These are phyloP conservation scores for Solanum hybrid DNA, from an alignment of 305 asterid species.

Conservation along the genomic window DNA sequence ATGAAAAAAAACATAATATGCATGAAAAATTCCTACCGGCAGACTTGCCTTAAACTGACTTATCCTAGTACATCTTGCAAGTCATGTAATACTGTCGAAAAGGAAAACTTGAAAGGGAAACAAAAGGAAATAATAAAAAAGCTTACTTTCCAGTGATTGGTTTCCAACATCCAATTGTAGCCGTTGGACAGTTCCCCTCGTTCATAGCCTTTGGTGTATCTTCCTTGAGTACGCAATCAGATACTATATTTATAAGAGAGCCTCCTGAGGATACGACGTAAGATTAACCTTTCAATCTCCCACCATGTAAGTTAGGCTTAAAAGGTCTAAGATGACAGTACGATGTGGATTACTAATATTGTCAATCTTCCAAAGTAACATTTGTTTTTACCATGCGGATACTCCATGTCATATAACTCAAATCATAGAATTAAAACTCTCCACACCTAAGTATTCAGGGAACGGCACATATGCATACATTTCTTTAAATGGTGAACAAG, in stretches of 20 bases:
- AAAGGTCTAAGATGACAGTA: background rate
- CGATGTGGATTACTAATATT: background rate
- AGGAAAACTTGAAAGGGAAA: background rate
- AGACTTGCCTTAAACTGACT: background rate
- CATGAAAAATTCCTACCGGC: background rate
- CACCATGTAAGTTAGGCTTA: background rate
- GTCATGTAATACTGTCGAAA: background rate
- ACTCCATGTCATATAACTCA: background rate
- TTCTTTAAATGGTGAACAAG: background rate
- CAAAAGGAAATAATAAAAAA: background rate
- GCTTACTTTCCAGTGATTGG: background rate
- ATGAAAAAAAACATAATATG: background rate
- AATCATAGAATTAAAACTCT: background rate
- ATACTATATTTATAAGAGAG: background rate
- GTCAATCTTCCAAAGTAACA: background rate
- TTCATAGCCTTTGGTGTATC: background rate
- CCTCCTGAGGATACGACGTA: background rate
- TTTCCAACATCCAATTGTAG: background rate
- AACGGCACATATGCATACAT: background rate
- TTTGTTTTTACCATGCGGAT: background rate
- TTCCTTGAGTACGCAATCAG: background rate
- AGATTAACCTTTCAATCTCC: background rate
- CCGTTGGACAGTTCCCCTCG: background rate
- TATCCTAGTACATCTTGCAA: background rate
- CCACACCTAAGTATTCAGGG: background rate